These are phyloP conservation scores for Entophlyctis helioformis DNA, from an alignment of 192 early-diverging fungal species.

Conservation along the genomic window DNA sequence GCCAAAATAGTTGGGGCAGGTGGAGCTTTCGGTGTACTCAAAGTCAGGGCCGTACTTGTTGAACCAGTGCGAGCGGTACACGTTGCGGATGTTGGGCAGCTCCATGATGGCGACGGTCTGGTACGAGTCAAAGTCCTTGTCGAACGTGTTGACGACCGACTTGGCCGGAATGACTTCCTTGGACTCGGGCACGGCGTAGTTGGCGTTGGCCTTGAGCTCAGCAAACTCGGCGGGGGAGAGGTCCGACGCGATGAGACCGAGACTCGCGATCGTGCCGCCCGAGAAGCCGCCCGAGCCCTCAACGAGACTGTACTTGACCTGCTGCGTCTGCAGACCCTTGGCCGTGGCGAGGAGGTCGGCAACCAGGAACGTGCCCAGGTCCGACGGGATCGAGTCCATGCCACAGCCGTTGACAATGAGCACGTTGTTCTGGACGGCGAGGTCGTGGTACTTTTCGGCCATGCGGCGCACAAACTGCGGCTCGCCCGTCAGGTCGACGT, in stretches of 20 bases:
- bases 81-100: conserved; percentile 48
- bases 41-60: conserved; percentile 45
- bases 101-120: conserved; percentile 57
- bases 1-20: conserved; percentile 22
- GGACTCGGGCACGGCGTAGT: too few relatives aligned
- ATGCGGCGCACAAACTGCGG: conserved; percentile 49
- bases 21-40: conserved; percentile 52
- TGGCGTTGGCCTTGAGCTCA: too few relatives aligned
- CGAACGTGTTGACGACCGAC: too few relatives aligned
- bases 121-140: conserved; percentile 45
- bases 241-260: too few relatives aligned
- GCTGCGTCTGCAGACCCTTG: conserved; percentile 12
- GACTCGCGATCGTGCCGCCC: conserved; percentile 60
- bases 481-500: too few relatives aligned
- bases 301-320: conserved; percentile 7
- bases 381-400: conserved; percentile 85
- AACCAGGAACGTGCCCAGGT: conserved; percentile 73
- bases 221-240: too few relatives aligned
- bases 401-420: conserved; percentile 75
- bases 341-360: too few relatives aligned
- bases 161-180: too few relatives aligned
- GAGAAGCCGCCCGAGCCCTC: conserved; percentile 35
- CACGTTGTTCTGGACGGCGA: too few relatives aligned
- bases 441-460: too few relatives aligned
- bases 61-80: conserved; percentile 54